Base-by-base conservation (phyloP, 2,329 filamentous ascomycete species). In the Aspergillus sp. region DNA sequence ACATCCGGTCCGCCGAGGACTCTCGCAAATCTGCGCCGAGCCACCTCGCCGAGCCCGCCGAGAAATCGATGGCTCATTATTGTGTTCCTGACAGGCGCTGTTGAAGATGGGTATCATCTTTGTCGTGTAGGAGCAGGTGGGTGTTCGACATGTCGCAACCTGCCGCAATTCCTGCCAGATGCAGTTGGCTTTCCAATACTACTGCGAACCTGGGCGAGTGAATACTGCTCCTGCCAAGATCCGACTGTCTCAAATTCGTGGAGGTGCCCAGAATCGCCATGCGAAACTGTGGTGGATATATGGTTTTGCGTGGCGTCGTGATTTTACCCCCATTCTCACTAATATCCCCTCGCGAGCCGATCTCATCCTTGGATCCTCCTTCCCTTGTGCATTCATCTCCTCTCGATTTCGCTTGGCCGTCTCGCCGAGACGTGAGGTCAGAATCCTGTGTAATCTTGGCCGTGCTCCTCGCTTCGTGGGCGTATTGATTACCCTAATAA, bases 31-130 rank as follows among this genome's bases (percentile, higher is more conserved):
- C 34, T 38, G 18, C 44, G 58, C 58, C 58, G 58, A 62, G 60
- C 58, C 39, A 55, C 34, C 38, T 59, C 52, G 58, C 56, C 56
- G 51, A 61, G 61, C 54, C 51, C 34, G 34, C 34, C 34, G 34
- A 36, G 34, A 15, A 36, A 36, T 36, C 15, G 26, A 30, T 30
- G 26, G 26, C 34, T 36, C 34, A 36, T 36, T 30, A 30, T 36
- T 30, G 11, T 9, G 8, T 39, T 17, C 17, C 17, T 39, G 36
- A 39, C 36, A 39, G 13, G 36, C 26, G 45, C n/a, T 6, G 30
- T 45, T 24, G 17, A n/a, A 30, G 8, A 44, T 30, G 22, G n/a
- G 43, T 24, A 24, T 17, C 24, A 15, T n/a, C 30, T 30, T 15
- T 45, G 43, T 17, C 26, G 13, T 45, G 5, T 8, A 22, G 8